Evolutionary conservation across 75 land plant genomes (phyloP).

Genomic region (Selaginella tamariscina): DNA sequence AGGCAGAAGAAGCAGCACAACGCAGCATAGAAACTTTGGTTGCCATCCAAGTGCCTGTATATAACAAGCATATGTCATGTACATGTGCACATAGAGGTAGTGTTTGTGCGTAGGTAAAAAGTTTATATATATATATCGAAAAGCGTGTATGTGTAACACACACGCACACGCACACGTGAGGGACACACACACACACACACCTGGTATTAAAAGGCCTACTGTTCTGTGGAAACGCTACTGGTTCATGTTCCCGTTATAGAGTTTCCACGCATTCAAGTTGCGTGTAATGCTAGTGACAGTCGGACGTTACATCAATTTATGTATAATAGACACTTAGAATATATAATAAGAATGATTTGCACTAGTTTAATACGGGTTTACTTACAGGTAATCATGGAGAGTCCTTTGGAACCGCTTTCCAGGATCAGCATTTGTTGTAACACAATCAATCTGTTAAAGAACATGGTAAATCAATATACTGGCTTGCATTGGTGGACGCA

Average conservation of each 20-base stretch:
- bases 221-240: too few relatives aligned
- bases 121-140: too few relatives aligned
- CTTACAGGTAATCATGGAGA: conserved; percentile 51
- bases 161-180: background rate
- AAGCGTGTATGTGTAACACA: background rate
- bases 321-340: conserved; percentile 65
- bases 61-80: background rate
- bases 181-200: too few relatives aligned
- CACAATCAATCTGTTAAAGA: conserved; percentile 92
- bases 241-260: too few relatives aligned
- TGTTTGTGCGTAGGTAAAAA: too few relatives aligned
- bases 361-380: background rate
- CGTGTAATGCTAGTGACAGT: too few relatives aligned
- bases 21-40: conserved; percentile 70
- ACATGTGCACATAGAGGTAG: too few relatives aligned
- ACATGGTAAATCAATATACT: too few relatives aligned
- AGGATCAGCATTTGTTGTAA: conserved; percentile 46
- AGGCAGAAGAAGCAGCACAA: conserved; percentile 68
- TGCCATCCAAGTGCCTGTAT: conserved; percentile 92
- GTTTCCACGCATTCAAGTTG: too few relatives aligned
- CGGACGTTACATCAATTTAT: conserved; percentile 84
- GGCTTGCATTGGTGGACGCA: too few relatives aligned
- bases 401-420: conserved; percentile 52
- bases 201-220: too few relatives aligned
- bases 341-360: background rate